Percentiles rank a stretch among this genome's conserved stretches.
phyloP scores from a whole-genome alignment of 2,329 filamentous ascomycete genomes.

The Alternaria arborescens region DNA sequence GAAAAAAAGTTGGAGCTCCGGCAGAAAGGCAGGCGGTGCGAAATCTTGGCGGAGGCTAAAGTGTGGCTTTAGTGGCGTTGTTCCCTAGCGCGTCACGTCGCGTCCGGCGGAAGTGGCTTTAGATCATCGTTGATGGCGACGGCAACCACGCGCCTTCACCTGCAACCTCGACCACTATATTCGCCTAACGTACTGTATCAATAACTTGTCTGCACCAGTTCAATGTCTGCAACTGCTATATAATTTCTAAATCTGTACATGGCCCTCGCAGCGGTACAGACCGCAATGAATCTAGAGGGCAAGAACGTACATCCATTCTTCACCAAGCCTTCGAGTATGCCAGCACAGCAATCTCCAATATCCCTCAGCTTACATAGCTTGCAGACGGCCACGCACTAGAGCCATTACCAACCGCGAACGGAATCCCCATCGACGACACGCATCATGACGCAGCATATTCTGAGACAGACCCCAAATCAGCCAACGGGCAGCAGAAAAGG shows the following conservation, averaged over 20 bases:
- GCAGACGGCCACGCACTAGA: slow-evolving; percentile 27
- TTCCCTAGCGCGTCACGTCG: slow-evolving; percentile 22
- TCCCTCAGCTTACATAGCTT: slow-evolving; percentile 7
- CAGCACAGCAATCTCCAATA: too few relatives aligned
- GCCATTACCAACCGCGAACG: slow-evolving; percentile 7
- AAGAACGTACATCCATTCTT: slow-evolving; percentile 53
- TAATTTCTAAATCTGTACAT: slow-evolving; percentile 38
- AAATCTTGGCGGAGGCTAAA: slow-evolving; percentile 25
- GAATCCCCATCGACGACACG: slow-evolving; percentile 18
- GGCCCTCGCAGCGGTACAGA: slow-evolving; percentile 48
- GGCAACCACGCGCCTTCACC: slow-evolving; percentile 9
- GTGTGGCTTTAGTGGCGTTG: slow-evolving; percentile 16
- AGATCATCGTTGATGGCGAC: slow-evolving; percentile 4
- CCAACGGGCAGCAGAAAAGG: slow-evolving; percentile 34
- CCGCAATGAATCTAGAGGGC: slow-evolving; percentile 50
- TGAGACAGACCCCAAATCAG: slow-evolving; percentile 23
- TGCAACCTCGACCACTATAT: slow-evolving; percentile 6
- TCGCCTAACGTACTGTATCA: neutral
- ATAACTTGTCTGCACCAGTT: neutral
- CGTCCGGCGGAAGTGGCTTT: slow-evolving; percentile 14
- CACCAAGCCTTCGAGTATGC: slow-evolving; percentile 40
- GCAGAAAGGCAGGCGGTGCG: slow-evolving; percentile 28
- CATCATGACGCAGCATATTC: slow-evolving; percentile 30
- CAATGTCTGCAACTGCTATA: slow-evolving; percentile 22
- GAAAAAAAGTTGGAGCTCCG: slow-evolving; percentile 37